phyloP scores from a whole-genome alignment of 2,329 filamentous ascomycete species.

The Didymella lethalis region DNA sequence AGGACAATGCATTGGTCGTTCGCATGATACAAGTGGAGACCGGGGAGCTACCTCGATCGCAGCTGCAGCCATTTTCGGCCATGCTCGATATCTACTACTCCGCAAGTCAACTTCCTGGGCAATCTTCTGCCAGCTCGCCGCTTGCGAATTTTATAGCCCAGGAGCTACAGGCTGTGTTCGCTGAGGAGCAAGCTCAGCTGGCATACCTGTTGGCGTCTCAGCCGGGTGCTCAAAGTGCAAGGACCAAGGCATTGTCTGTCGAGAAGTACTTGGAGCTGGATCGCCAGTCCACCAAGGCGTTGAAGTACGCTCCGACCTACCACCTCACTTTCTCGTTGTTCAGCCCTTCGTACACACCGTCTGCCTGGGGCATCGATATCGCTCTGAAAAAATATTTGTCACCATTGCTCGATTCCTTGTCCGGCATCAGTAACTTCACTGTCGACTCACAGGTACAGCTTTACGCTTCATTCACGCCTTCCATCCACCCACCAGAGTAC shows the following conservation, averaged over 20 bases:
- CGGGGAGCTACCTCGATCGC: conserved; percentile 61
- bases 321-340: conserved; percentile 97
- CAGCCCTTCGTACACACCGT: conserved; percentile 78
- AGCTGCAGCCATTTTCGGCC: conserved; percentile 73
- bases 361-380: conserved; percentile 87
- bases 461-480: conserved; percentile 76
- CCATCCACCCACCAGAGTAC: conserved; percentile 65
- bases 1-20: conserved; percentile 71
- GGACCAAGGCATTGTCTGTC: conserved; percentile 61
- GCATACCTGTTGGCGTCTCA: conserved; percentile 54
- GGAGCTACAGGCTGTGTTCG: conserved; percentile 79
- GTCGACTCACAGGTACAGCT: conserved; percentile 96
- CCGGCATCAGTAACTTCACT: conserved; percentile 90
- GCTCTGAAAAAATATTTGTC: conserved; percentile 82
- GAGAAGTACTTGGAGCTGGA: conserved; percentile 62
- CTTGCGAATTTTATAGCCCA: conserved; percentile 80
- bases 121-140: conserved; percentile 73
- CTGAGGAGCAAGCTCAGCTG: conserved; percentile 88
- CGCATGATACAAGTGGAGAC: conserved; percentile 71
- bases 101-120: conserved; percentile 70
- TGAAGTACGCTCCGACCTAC: conserved; percentile 93
- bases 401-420: conserved; percentile 80
- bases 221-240: conserved; percentile 52
- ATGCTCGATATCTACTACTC: conserved; percentile 81
- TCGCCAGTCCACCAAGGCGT: conserved; percentile 77